Base-by-base conservation (phyloP, 768 basidiomycete genomes). In the Baorangia bicolor region DNA sequence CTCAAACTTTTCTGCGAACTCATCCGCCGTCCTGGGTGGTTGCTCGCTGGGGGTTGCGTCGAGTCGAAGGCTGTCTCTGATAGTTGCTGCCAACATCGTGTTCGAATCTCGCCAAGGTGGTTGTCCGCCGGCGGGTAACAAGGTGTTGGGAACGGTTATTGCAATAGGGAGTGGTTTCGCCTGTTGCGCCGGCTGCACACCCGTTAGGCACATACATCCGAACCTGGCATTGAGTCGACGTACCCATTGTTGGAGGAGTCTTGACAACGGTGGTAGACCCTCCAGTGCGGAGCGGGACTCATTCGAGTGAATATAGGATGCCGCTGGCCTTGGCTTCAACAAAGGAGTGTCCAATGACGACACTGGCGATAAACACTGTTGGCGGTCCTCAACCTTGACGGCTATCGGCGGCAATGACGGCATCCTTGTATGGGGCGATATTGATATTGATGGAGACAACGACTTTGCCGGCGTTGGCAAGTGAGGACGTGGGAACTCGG, bases 391-490 rank as follows among this genome's bases (percentile, higher is more conserved):
- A 12, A 57, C 27, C 53, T 71, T 71, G 45, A 73, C 58, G 10
- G 64, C 65, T 33, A 71, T 73, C 25, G 65, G 64, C 0, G 70
- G 70, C 30, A 73, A 46, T n/a, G 71, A 73, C 18, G 33, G 59
- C 33, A 61, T 35, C 16, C 69, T 52, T 23, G 52, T 52, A 3
- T 53, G 49, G 2, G 59, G 60, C 0, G 57, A 53, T 47, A 30
- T 41, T 1, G 57, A 53, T 47, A 30, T 41, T 1, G 50, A 30
- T 0, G 70, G 69, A 7, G 69, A 70, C 16, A 53, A 43, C 0
- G 69, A 71, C 20, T 61, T 59, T 18, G 71, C 58, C 27, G 69
- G 70, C 0, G 70, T 71, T 2, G 70, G 70, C 34, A 71, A 43
- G 48, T 71, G 70, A 0, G 69, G 58, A 1, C 56, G 58, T 40